Evolutionary conservation across 148 eudicot species (phyloP), one percentile per base, ranked within the genome.

Genomic region (Silene latifolia): DNA sequence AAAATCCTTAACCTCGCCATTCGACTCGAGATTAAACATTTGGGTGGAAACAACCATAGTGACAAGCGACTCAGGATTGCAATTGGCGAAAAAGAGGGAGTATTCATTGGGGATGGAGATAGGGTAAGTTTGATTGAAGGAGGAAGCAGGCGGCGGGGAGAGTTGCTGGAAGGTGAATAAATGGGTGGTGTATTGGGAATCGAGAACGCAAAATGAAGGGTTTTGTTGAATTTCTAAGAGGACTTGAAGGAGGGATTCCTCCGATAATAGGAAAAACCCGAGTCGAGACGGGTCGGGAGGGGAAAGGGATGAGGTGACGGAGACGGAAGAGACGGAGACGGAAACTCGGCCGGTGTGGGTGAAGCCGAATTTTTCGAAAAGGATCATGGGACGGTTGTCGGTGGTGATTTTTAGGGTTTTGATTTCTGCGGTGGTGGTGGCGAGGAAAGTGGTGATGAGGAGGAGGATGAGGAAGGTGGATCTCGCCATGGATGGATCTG

Each of bases 301-400:
- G 17, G 89, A 51, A 11, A 83, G 77, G 15, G 64, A 17, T 59
- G 96, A 87, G 80, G 82, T 67, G 12, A 90, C 96, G 29, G 88
- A 84, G 23, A 93, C 93, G 73, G 80, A 15, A 54, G 98, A 89
- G 47, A 93, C 91, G 59, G 90, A 7, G 63, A 93, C 72, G 63
- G 74, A 0, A 24, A 83, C 91, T 51, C 80, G 86, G 18, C 96
- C 96, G 65, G 89, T 83, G 84, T 86, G 90, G 0, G 98, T 93
- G 89, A 93, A 93, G 0, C 98, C 96, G 88, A 93, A 93, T 13
- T 85, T 88, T 71, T 93, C 98, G 85, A 93, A 89, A 69, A 93
- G 91, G 86, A 93, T 90, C 91, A 90, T 87, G 7, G 98, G 84
- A 0, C 98, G 90, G 44, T 67, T 19, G 71, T 93, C 98, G 79